Conservation (phyloP, 164 flowering plant species). For the Piper longum region DNA sequence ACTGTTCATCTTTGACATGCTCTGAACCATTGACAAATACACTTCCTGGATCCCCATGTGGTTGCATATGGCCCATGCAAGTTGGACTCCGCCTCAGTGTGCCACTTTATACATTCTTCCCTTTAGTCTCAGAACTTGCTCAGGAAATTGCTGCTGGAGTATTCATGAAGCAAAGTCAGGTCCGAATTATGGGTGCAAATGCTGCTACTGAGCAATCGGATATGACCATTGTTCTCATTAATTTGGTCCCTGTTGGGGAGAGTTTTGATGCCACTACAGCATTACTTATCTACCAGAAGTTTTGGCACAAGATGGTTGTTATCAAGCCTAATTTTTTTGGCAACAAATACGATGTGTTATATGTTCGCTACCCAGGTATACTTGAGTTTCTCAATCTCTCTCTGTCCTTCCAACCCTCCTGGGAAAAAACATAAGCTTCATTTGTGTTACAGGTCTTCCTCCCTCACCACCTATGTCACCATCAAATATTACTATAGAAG, state of each 20-base stretch:
- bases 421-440: neutral
- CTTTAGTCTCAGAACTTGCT: slow-evolving; percentile 66
- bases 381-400: neutral
- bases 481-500: slow-evolving; percentile 29
- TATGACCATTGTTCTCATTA: slow-evolving; percentile 43
- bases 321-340: slow-evolving; percentile 42
- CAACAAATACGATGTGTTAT: slow-evolving; percentile 46
- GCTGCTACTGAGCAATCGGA: slow-evolving; percentile 53
- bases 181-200: slow-evolving; percentile 65
- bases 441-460: slow-evolving; percentile 42
- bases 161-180: slow-evolving; percentile 67
- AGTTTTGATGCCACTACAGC: slow-evolving; percentile 56
- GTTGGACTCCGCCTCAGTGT: slow-evolving; percentile 55
- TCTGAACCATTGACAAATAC: slow-evolving; percentile 57
- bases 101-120: slow-evolving; percentile 65
- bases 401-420: neutral
- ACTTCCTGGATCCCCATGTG: slow-evolving; percentile 72
- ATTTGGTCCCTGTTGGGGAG: slow-evolving; percentile 56
- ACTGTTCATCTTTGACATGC: slow-evolving; percentile 44
- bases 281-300: slow-evolving; percentile 36
- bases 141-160: slow-evolving; percentile 55
- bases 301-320: slow-evolving; percentile 47
- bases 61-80: slow-evolving; percentile 68
- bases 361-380: slow-evolving; percentile 62
- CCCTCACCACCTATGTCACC: slow-evolving; percentile 47